Evolutionary conservation across 2,329 filamentous ascomycete genomes (phyloP), one percentile per base, ranked within the genome.

Genomic region (Tricladium varicosporioides): DNA sequence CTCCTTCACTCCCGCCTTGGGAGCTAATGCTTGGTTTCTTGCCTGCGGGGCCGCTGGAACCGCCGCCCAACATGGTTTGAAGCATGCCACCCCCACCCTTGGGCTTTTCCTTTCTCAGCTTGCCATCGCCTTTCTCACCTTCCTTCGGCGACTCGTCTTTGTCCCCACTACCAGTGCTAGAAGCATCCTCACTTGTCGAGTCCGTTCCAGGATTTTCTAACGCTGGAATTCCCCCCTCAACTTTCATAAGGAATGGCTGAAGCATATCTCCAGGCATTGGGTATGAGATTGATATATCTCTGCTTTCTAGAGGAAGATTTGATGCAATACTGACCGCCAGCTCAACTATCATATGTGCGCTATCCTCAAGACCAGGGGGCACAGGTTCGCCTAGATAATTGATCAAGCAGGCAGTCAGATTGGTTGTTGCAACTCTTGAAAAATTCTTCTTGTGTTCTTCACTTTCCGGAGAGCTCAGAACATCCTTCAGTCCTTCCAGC

Each of bases 301-400:
- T 85, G 65, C 91, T 94, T 74, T 99, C 94, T 42, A 96, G 76
- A 0, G 94, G 93, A 47, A 97, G 76, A 70, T 97, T 95, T 57
- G 87, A 83, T 0, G 90, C 85, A 62, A 99, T 92, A 59, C 87
- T 88, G 31, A 97, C 83, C 0, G 92, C 91, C 51, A 97, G 81
- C 73, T 97, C 92, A 54, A 97, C 82, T 71, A 99, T 97, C 86
- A 94, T 96, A 54, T 87, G 86, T 1, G 92, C 89, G 61, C 91
- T 92, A 51, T 91, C 92, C 63, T 93, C 87, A n/a, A 97, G 81
- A 8, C 92, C 92, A 1, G 86, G 75, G 0, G 91, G 90, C 0
- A 90, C 82, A 1, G 92, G 91, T 10, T 90, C 88, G 56, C 84
- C 81, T 49, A 97, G 79, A 67, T 90, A 86, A 67, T 88, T 84